phyloP scores from a whole-genome alignment of 805 yeast genomes.

The Komagataella ulmi region DNA sequence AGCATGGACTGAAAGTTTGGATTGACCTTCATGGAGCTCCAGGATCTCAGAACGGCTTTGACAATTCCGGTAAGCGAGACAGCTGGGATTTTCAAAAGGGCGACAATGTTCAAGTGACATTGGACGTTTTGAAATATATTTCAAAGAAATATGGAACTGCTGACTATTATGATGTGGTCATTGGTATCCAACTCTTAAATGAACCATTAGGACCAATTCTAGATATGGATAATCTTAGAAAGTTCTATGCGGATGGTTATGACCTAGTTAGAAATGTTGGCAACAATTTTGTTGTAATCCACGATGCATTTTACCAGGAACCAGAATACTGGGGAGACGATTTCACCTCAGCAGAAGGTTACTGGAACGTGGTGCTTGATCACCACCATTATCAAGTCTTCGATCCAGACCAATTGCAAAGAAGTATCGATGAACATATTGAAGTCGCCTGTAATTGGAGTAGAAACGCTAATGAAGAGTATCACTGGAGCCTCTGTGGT shows the following conservation, averaged over 20 bases:
- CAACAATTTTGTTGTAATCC: conserved; percentile 36
- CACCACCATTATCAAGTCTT: conserved; percentile 93
- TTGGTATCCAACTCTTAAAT: conserved; percentile 58
- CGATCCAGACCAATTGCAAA: conserved; percentile 40
- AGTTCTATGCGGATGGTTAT: conserved; percentile 29
- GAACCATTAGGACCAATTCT: conserved; percentile 54
- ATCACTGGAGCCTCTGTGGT: conserved; percentile 43
- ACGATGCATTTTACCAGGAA: conserved; percentile 46
- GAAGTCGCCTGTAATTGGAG: conserved; percentile 38
- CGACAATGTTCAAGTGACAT: conserved; percentile 31
- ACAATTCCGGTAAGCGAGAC: conserved; percentile 60
- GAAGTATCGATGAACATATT: conserved; percentile 50
- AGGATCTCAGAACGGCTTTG: conserved; percentile 81
- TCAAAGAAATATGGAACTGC: conserved; percentile 37
- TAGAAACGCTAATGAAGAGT: conserved; percentile 20
- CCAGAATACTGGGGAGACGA: conserved; percentile 42
- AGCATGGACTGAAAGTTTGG: conserved; percentile 51
- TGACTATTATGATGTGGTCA: conserved; percentile 39
- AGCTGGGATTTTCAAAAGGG: conserved; percentile 28
- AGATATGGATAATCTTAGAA: conserved; percentile 25
- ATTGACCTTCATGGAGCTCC: conserved; percentile 74
- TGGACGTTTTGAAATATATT: conserved; percentile 34
- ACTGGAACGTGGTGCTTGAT: conserved; percentile 65
- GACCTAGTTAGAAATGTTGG: conserved; percentile 23
- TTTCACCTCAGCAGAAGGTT: conserved; percentile 19